Percentiles rank a stretch among this genome's conserved stretches.
phyloP scores from a whole-genome alignment of 495 filamentous ascomycete genomes.

The Chaetomidium leptoderma region DNA sequence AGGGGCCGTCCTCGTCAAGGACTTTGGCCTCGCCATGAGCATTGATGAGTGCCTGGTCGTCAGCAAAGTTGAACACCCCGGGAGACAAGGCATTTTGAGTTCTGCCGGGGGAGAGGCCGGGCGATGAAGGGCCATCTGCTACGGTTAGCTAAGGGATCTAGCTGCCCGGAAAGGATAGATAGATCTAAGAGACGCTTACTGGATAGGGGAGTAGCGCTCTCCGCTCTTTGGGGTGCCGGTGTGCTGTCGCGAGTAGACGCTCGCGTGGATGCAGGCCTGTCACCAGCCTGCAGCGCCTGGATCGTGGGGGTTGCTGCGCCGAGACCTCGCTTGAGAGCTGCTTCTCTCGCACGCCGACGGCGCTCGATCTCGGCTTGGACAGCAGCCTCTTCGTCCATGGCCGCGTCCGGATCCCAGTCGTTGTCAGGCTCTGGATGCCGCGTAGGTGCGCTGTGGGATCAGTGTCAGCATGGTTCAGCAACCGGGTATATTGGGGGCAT shows the following conservation, averaged over 20 bases:
- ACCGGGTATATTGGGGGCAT: not conserved
- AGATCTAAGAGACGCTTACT: conserved; percentile 26
- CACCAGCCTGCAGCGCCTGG: conserved; percentile 66
- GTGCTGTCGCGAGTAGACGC: conserved; percentile 44
- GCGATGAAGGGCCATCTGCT: conserved; percentile 28
- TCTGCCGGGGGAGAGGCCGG: conserved; percentile 34
- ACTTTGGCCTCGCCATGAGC: conserved; percentile 47
- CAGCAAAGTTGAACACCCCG: conserved; percentile 41
- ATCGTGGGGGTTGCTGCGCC: conserved; percentile 69
- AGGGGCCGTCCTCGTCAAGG: conserved; percentile 66
- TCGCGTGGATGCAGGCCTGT: conserved; percentile 54
- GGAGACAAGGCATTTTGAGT: conserved; percentile 43
- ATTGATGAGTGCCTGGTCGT: conserved; percentile 63
- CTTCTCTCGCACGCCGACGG: conserved; percentile 80
- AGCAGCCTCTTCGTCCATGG: conserved; percentile 60
- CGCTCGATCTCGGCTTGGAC: conserved; percentile 69
- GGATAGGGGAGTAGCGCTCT: conserved; percentile 41
- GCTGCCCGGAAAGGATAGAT: not conserved
- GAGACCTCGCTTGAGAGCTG: conserved; percentile 74
- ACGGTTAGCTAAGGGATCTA: conserved; percentile 12
- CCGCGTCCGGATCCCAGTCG: conserved; percentile 47
- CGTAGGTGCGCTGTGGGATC: conserved; percentile 3
- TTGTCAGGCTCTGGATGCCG: conserved; percentile 30
- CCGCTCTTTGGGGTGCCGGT: conserved; percentile 32
- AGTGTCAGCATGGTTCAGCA: not conserved